Percentiles rank a stretch among this genome's conserved stretches.
These are phyloP conservation scores for Fraxinus baroniana DNA, from an alignment of 305 asterid species.

Conservation along the genomic window DNA sequence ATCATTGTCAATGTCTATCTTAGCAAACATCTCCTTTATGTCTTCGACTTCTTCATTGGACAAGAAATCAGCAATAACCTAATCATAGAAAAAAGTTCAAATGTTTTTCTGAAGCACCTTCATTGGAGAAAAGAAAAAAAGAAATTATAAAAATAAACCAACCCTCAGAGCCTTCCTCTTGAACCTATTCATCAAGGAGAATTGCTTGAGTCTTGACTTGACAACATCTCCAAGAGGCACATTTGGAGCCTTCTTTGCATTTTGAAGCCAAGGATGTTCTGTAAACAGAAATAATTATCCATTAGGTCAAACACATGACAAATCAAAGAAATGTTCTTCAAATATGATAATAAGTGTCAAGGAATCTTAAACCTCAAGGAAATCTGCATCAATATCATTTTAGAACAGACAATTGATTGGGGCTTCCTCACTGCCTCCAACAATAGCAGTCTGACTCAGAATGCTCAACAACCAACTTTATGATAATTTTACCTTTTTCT, in stretches of 20 bases:
- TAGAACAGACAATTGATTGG: neutral
- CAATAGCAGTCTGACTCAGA: neutral
- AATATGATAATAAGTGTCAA: neutral
- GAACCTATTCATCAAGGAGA: neutral
- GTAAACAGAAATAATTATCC: neutral
- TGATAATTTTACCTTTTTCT: neutral
- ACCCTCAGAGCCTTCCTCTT: neutral
- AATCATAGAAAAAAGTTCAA: neutral
- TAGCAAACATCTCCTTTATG: conserved; percentile 68
- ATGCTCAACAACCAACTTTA: neutral
- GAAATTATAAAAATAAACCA: neutral
- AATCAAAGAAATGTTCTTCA: neutral
- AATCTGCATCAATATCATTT: neutral
- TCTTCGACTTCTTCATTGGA: neutral
- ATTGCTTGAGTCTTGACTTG: neutral
- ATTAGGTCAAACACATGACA: neutral
- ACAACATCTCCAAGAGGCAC: neutral
- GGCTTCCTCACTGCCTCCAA: neutral
- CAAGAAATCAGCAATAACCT: neutral
- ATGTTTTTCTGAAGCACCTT: neutral
- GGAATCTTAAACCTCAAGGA: neutral
- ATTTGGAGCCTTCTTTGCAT: neutral
- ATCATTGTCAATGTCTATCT: neutral
- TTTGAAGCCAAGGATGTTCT: neutral
- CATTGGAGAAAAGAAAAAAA: neutral